Percentiles rank a stretch among this genome's conserved stretches.
These are phyloP conservation scores for Sclerotinia spermophila DNA, from an alignment of 2,329 filamentous ascomycete species.

Conservation along the genomic window DNA sequence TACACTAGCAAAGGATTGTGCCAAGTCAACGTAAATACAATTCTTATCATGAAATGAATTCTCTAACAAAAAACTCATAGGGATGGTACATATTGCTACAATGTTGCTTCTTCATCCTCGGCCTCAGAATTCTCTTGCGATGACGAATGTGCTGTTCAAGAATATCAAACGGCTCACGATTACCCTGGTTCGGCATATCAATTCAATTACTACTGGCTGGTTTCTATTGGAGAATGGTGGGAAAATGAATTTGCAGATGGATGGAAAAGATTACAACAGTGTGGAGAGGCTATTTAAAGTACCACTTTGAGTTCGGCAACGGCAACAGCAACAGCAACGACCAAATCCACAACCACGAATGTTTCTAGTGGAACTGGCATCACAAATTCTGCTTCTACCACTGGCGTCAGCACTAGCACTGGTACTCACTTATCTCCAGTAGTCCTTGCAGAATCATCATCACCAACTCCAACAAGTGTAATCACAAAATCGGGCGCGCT, in stretches of 20 bases:
- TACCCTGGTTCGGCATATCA: conserved; percentile 32
- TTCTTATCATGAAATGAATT: background rate
- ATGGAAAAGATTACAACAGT: conserved; percentile 26
- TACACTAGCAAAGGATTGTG: conserved; percentile 1
- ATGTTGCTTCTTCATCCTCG: background rate
- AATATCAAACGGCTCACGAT: conserved; percentile 34
- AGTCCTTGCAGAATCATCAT: background rate
- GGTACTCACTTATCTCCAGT: background rate
- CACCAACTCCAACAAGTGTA: background rate
- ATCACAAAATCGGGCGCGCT: background rate
- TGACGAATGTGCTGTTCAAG: conserved; percentile 33
- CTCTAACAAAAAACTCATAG: background rate
- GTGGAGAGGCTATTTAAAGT: conserved; percentile 3
- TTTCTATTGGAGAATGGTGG: conserved; percentile 31
- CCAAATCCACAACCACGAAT: background rate
- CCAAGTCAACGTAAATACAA: conserved; percentile 20
- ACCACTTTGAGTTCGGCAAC: background rate
- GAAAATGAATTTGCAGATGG: conserved; percentile 30
- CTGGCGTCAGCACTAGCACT: background rate
- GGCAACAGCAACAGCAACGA: background rate
- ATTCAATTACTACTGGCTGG: conserved; percentile 32
- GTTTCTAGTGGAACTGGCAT: background rate
- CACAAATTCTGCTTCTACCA: background rate
- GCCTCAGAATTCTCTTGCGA: conserved; percentile 28
- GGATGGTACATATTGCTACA: background rate